Evolutionary conservation across 2,329 filamentous ascomycete species (phyloP).

Genomic region (Atkinsonella hypoxylon): DNA sequence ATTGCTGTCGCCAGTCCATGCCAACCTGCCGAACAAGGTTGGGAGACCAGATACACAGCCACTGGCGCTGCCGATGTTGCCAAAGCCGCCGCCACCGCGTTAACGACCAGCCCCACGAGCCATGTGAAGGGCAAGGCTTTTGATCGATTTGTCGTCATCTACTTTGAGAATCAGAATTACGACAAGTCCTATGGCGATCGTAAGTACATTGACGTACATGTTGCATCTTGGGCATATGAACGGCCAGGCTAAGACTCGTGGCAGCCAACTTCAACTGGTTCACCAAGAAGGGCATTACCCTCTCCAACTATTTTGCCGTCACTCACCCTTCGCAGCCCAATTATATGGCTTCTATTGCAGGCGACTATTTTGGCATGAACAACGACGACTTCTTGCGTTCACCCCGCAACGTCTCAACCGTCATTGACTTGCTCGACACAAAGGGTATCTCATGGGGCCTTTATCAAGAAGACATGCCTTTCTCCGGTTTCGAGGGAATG

Average conservation of each 20-base stretch:
- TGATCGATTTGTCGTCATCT: conserved; percentile 60
- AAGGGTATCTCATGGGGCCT: conserved; percentile 54
- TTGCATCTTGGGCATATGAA: neutral
- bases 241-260: neutral
- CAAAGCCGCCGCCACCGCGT: conserved; percentile 46
- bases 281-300: conserved; percentile 18
- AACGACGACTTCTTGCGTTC: conserved; percentile 52
- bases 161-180: conserved; percentile 67
- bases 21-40: conserved; percentile 11
- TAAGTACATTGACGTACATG: conserved; percentile 20
- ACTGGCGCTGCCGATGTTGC: conserved; percentile 38
- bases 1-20: conserved; percentile 13
- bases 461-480: conserved; percentile 72
- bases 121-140: conserved; percentile 60
- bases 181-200: conserved; percentile 51
- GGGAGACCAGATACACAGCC: conserved; percentile 35
- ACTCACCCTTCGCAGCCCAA: conserved; percentile 69
- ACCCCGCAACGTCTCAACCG: conserved; percentile 48
- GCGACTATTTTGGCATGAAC: conserved; percentile 63
- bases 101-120: conserved; percentile 47
- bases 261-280: conserved; percentile 18
- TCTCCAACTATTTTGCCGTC: conserved; percentile 38
- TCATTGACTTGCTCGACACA: conserved; percentile 57
- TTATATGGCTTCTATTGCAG: conserved; percentile 56
- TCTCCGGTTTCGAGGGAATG: conserved; percentile 56